Conservation (phyloP, 371 early-diverging fungal genomes). For the Syncephalis plumigaleata region DNA sequence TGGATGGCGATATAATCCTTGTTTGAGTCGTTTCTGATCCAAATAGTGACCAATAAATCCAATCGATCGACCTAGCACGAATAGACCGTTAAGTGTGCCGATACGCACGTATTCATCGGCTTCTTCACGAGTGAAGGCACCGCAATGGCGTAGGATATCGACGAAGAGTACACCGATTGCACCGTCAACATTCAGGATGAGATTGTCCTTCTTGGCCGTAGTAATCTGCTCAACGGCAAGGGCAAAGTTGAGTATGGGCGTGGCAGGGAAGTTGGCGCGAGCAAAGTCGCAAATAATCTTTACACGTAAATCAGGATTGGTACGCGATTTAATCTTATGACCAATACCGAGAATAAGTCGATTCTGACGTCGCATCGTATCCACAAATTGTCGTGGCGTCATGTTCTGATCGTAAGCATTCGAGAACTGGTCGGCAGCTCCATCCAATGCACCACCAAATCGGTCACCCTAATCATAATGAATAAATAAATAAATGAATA, state of each 20-base stretch:
- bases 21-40: slow-evolving; percentile 96
- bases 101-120: slow-evolving; percentile 93
- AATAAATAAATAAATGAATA: neutral
- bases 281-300: slow-evolving; percentile 86
- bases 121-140: slow-evolving; percentile 87
- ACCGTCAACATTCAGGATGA: slow-evolving; percentile 95
- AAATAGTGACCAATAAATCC: slow-evolving; percentile 94
- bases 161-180: slow-evolving; percentile 92
- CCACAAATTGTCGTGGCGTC: slow-evolving; percentile 82
- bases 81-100: slow-evolving; percentile 91
- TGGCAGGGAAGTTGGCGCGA: slow-evolving; percentile 70
- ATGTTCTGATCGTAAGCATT: slow-evolving; percentile 76
- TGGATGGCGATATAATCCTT: slow-evolving; percentile 92
- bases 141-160: slow-evolving; percentile 79
- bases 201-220: slow-evolving; percentile 92
- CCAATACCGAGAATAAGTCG: slow-evolving; percentile 89
- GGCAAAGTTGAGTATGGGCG: slow-evolving; percentile 84
- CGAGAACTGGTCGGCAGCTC: slow-evolving; percentile 82
- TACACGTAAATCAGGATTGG: slow-evolving; percentile 95
- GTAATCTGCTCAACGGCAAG: slow-evolving; percentile 89
- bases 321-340: slow-evolving; percentile 97
- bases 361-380: slow-evolving; percentile 80
- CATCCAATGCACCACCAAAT: slow-evolving; percentile 95
- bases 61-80: slow-evolving; percentile 87
- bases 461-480: slow-evolving; percentile 42